Conservation (phyloP, 805 yeast genomes). For the Wickerhamomyces tratensis region DNA sequence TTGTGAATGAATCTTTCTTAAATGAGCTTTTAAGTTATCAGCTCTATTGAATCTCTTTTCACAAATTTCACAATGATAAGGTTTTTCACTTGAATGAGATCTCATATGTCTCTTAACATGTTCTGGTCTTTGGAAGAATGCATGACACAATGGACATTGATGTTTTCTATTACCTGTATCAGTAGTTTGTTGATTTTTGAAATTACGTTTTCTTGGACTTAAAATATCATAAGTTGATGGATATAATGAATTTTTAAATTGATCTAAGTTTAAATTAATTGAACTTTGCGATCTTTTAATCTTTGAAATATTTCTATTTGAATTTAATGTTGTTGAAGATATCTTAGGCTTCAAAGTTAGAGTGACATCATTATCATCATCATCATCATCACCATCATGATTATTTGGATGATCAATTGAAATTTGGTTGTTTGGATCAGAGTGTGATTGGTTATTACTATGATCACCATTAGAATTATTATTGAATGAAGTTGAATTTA, state of each 20-base stretch:
- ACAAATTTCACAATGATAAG: constrained; percentile 60
- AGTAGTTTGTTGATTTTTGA: constrained; percentile 20
- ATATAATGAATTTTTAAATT: too few species aligned
- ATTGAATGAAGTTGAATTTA: constrained; percentile 1
- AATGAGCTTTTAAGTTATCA: constrained; percentile 75
- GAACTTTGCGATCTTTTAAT: constrained; percentile 37
- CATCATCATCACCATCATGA: too few species aligned
- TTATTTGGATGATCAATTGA: too few species aligned
- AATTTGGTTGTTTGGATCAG: constrained; percentile 4
- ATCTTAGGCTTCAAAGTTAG: too few species aligned
- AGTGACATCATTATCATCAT: too few species aligned
- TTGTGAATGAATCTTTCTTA: constrained; percentile 44
- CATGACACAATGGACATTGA: constrained; percentile 54
- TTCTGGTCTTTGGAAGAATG: constrained; percentile 59
- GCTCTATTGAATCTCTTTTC: constrained; percentile 58
- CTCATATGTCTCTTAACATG: constrained; percentile 69
- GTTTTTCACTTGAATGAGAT: constrained; percentile 73
- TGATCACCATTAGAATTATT: neutral
- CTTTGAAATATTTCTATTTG: too few species aligned
- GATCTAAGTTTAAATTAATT: constrained; percentile 26
- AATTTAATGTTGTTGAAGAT: too few species aligned
- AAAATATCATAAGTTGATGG: constrained; percentile 12
- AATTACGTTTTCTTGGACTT: constrained; percentile 13
- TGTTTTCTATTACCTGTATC: constrained; percentile 37
- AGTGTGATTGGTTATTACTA: constrained; percentile 6